A percentile compares a stretch with the other conserved stretches of the same genome.
Conservation (phyloP, 352 stramenopile species). For the Sclerospora graminicola region DNA sequence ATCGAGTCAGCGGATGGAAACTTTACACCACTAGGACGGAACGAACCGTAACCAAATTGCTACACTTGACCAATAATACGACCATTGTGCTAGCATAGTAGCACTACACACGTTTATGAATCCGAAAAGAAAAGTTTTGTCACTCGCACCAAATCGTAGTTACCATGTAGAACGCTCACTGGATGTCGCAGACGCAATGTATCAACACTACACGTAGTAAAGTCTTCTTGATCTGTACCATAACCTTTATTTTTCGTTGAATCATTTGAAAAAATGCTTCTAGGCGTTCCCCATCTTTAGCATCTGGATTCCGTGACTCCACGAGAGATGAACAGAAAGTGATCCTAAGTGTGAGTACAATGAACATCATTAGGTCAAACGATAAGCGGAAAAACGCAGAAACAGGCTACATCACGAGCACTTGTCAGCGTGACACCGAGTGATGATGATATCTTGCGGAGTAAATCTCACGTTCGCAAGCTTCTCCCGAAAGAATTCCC, state of each 20-base stretch:
- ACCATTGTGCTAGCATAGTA: slow-evolving; percentile 45
- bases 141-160: slow-evolving; percentile 33
- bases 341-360: slow-evolving; percentile 30
- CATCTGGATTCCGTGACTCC: slow-evolving; percentile 61
- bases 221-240: slow-evolving; percentile 50
- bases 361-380: slow-evolving; percentile 18
- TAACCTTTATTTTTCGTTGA: slow-evolving; percentile 78
- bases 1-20: slow-evolving; percentile 24
- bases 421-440: slow-evolving; percentile 1
- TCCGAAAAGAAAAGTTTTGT: slow-evolving; percentile 57
- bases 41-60: slow-evolving; percentile 70
- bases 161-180: slow-evolving; percentile 48
- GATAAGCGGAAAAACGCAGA: not conserved
- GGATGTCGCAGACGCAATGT: slow-evolving; percentile 38
- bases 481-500: slow-evolving; percentile 93
- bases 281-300: too few relatives aligned
- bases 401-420: not conserved
- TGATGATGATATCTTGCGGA: slow-evolving; percentile 69
- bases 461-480: slow-evolving; percentile 93
- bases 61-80: slow-evolving; percentile 56
- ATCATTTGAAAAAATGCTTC: too few relatives aligned
- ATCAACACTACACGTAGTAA: slow-evolving; percentile 47
- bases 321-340: slow-evolving; percentile 82
- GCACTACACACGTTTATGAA: slow-evolving; percentile 59
- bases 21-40: slow-evolving; percentile 53